Evolutionary conservation across 768 basidiomycete species (phyloP).

Genomic region (Xanthoconium stramineum): DNA sequence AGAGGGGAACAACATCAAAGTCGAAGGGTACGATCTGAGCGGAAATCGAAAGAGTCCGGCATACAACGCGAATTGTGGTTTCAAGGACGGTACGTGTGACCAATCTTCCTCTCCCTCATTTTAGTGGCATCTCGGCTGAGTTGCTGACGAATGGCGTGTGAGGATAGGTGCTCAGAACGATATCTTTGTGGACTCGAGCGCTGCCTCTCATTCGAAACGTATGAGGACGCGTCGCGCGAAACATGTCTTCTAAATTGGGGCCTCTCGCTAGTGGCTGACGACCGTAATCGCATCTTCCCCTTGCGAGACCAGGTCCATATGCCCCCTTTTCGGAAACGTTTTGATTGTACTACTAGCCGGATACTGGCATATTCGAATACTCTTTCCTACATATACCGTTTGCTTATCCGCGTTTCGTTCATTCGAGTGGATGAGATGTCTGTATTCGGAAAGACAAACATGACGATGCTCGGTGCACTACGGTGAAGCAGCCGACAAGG

Average conservation of each 20-base stretch:
- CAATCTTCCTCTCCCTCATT: neutral
- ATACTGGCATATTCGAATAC: too few species aligned
- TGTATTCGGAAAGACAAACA: too few species aligned
- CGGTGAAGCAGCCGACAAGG: too few species aligned
- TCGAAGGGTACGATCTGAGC: neutral
- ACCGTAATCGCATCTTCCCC: too few species aligned
- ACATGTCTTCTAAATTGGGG: neutral
- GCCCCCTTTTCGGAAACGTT: too few species aligned
- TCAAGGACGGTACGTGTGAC: conserved; percentile 3
- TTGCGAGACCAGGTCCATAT: too few species aligned
- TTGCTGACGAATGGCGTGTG: neutral
- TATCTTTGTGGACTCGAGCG: conserved; percentile 8
- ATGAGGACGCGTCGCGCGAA: neutral
- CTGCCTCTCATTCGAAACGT: neutral
- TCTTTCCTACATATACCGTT: too few species aligned
- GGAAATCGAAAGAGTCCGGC: neutral
- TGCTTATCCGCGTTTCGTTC: too few species aligned
- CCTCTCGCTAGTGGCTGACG: too few species aligned
- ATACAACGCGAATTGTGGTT: conserved; percentile 18
- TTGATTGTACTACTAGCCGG: too few species aligned
- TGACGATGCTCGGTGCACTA: too few species aligned
- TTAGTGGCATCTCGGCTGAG: neutral
- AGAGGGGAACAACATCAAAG: conserved; percentile 8
- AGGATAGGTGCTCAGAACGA: conserved; percentile 17
- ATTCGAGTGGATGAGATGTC: too few species aligned